Percentiles rank a stretch among this genome's conserved stretches.
phyloP scores from a whole-genome alignment of 768 basidiomycete species.

The Dendrothele bispora region DNA sequence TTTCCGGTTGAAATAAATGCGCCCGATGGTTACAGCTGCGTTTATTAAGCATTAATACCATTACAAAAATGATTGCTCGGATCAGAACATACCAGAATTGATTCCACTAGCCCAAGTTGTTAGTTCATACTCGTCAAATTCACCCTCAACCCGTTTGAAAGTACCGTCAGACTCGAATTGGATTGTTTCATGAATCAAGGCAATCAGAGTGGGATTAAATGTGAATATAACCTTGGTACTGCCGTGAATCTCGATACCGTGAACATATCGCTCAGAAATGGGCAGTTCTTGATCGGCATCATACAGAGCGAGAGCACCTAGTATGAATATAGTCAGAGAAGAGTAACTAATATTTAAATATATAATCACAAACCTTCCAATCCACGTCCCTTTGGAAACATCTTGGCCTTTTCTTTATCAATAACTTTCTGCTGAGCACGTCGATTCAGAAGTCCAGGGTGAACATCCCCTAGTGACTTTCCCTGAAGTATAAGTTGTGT shows the following conservation, averaged over 20 bases:
- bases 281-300: not conserved
- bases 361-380: not conserved
- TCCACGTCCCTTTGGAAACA: not conserved
- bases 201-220: not conserved
- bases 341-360: not conserved
- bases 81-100: not conserved
- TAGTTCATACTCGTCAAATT: constrained; percentile 1
- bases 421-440: not conserved
- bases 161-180: not conserved
- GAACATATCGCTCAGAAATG: not conserved
- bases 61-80: not conserved
- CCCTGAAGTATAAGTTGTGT: not conserved
- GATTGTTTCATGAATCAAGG: not conserved
- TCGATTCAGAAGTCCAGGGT: not conserved
- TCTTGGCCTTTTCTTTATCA: not conserved
- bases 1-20: not conserved
- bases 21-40: not conserved
- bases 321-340: not conserved
- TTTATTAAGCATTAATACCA: not conserved
- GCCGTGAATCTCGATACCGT: not conserved
- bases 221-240: not conserved
- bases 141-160: not conserved
- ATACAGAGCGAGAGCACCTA: not conserved
- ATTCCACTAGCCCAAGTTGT: not conserved
- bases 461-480: not conserved